phyloP scores from a whole-genome alignment of 768 basidiomycete species.

The Mrakia hoshinonis region DNA sequence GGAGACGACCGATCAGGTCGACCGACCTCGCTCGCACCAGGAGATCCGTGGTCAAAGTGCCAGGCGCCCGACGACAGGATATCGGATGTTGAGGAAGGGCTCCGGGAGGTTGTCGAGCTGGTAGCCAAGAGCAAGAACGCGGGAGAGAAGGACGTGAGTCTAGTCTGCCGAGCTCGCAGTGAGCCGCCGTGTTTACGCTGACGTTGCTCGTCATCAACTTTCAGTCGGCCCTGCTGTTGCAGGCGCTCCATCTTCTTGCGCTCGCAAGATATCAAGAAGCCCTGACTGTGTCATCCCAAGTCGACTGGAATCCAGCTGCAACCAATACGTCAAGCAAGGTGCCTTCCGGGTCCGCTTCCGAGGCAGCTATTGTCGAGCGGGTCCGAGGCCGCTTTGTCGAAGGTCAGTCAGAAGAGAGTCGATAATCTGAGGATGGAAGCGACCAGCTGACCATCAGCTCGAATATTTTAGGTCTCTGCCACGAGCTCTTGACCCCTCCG shows the following conservation, averaged over 20 bases:
- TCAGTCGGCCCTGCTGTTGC: conserved; percentile 5
- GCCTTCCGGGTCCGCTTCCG: background rate
- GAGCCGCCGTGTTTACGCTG: background rate
- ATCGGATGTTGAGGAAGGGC: conserved; percentile 9
- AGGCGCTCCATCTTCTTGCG: conserved; percentile 17
- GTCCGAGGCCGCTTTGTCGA: conserved; percentile 68
- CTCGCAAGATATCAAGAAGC: conserved; percentile 17
- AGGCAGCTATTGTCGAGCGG: conserved; percentile 61
- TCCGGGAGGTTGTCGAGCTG: conserved; percentile 17
- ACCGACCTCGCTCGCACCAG: conserved; percentile 45
- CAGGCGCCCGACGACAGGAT: conserved; percentile 10
- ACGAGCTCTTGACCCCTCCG: conserved; percentile 45
- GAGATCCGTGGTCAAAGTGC: conserved; percentile 48
- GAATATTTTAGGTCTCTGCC: conserved; percentile 53
- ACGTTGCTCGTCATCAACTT: background rate
- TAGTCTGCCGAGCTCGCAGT: background rate
- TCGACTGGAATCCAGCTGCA: background rate
- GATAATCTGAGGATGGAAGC: background rate
- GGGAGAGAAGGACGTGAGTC: conserved; percentile 31
- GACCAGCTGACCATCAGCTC: background rate
- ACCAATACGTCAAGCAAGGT: background rate
- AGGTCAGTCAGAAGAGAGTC: conserved; percentile 46
- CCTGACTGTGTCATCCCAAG: background rate
- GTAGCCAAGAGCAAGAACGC: conserved; percentile 12
- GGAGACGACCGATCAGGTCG: conserved; percentile 44